Base-by-base conservation (phyloP, 2,329 filamentous ascomycete genomes). In the Trichocomaceae sp. region DNA sequence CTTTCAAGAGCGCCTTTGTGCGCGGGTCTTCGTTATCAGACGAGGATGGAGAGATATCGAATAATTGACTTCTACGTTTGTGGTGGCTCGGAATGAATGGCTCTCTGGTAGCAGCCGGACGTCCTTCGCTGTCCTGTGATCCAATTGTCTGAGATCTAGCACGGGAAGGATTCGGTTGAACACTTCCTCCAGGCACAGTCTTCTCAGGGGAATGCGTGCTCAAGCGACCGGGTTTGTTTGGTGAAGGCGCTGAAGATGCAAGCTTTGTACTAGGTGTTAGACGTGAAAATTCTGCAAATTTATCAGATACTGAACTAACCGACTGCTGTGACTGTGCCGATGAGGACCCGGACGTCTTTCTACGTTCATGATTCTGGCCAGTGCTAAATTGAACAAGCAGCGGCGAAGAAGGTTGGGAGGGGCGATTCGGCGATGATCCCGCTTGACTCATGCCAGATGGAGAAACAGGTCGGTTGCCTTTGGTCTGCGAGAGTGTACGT, bases 21-120 rank as follows among this genome's bases (percentile, higher is more conserved):
- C 95, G 89, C 45, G 92, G 88, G 49, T 95, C 90, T 72, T 99
- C 93, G 57, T 95, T 99, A 66, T 99, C 93, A 0, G 93, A 99
- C 0, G 92, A 97, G 0, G 93, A 97, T 2, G 93, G 93, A 2
- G 93, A 99, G 73, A 96, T 87, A 68, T 97, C 92, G 63, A 97
- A 90, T 2, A 96, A 87, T 65, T 96, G 93, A 67, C 92, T 97
- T 62, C 90, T 83, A 39, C 93, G 85, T 69, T 96, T 96, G 64
- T 91, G 85, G 66, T 96, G 91, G 29, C 73, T 75, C 50, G 85
- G 82, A 8, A 81, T 77, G 44, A 86, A 83, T 12, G 77, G 73
- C 55, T 79, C 71, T 50, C 87, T 82, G 52, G 87, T 83, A 1
- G 82, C 75, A 15, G 89, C 80, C 6, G 86, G 82, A 17, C 51